phyloP scores from a whole-genome alignment of 108 stramenopile species.

The Nitzschia sp. region DNA sequence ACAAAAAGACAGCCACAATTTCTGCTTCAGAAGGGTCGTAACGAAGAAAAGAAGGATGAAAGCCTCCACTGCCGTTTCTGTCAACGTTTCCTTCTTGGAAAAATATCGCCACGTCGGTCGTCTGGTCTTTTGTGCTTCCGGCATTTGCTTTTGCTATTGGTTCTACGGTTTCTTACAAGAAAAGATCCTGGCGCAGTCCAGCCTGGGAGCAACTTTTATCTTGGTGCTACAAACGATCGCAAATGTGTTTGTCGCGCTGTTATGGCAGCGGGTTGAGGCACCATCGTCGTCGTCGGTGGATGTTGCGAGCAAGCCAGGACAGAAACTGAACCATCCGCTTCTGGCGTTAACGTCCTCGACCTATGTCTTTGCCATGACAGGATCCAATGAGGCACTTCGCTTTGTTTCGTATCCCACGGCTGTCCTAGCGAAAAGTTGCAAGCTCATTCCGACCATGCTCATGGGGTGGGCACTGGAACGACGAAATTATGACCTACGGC shows the following conservation, averaged over 20 bases:
- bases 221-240: conserved; percentile 62
- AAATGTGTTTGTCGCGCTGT: conserved; percentile 59
- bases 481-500: conserved; percentile 48
- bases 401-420: conserved; percentile 91
- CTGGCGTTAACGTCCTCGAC: conserved; percentile 47
- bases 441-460: conserved; percentile 94
- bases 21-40: too few species aligned
- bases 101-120: too few species aligned
- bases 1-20: too few species aligned
- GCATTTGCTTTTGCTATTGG: conserved; percentile 79
- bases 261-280: conserved; percentile 57
- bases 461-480: conserved; percentile 69
- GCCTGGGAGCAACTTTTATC: conserved; percentile 63
- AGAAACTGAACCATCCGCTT: conserved; percentile 47
- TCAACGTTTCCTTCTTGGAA: too few species aligned
- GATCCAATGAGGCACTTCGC: conserved; percentile 77
- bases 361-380: conserved; percentile 78
- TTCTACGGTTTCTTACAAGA: conserved; percentile 87
- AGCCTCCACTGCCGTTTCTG: too few species aligned
- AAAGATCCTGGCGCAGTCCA: conserved; percentile 41
- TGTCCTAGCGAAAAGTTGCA: conserved; percentile 92
- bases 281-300: background rate
- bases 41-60: too few species aligned
- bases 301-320: background rate
- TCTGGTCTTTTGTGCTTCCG: conserved; percentile 55